Evolutionary conservation across 176 grass and related monocot species (phyloP).

Genomic region (Guadua angustifolia): DNA sequence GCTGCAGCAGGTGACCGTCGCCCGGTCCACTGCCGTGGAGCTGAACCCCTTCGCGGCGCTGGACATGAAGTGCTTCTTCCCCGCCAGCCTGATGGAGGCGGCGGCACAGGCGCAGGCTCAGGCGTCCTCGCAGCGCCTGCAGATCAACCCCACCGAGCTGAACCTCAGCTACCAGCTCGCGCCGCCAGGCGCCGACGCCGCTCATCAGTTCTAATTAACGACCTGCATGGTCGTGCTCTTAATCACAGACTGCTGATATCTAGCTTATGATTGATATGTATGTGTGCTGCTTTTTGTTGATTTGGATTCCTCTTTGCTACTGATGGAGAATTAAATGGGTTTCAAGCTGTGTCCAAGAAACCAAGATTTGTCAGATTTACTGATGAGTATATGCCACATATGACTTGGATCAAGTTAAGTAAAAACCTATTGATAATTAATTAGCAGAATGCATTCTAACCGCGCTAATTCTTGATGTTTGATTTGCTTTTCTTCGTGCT

Average conservation of each 20-base stretch:
- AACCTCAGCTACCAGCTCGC: constrained; percentile 62
- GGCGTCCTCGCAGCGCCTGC: constrained; percentile 23
- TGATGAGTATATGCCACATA: background rate
- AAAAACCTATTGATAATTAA: constrained; percentile 6
- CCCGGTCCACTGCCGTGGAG: constrained; percentile 29
- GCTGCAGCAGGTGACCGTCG: constrained; percentile 56
- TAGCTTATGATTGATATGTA: background rate
- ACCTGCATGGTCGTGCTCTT: constrained; percentile 6
- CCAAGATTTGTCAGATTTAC: background rate
- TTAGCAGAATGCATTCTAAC: background rate
- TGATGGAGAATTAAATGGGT: background rate
- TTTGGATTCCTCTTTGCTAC: background rate
- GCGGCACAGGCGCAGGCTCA: constrained; percentile 13
- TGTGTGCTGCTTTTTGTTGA: constrained; percentile 30
- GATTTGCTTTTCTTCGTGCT: background rate
- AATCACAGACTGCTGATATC: background rate
- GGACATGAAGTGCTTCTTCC: constrained; percentile 64
- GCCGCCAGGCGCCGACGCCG: background rate
- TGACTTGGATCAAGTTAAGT: background rate
- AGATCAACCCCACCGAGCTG: constrained; percentile 50
- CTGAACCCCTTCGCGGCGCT: constrained; percentile 37
- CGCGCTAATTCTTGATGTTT: background rate
- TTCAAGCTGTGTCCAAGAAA: background rate
- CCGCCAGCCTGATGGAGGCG: constrained; percentile 39
- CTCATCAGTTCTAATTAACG: constrained; percentile 32